Evolutionary conservation across 345 rosid species (phyloP).

Genomic region (Salix viminalis): DNA sequence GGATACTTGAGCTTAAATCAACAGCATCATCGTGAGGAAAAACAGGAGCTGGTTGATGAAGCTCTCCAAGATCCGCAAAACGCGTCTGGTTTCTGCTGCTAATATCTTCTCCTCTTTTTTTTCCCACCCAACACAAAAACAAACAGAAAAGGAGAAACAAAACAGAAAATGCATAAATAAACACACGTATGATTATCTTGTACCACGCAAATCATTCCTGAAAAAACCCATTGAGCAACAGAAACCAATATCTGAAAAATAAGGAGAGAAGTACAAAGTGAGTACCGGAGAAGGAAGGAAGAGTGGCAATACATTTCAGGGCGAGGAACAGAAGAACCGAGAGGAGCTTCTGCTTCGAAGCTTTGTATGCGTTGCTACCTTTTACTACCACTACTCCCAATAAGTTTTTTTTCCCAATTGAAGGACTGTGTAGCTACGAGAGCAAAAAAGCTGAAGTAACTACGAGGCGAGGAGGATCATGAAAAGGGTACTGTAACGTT

Average conservation of each 20-base stretch:
- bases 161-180: not conserved
- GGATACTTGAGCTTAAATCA: slow-evolving; percentile 74
- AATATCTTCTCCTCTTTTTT: slow-evolving; percentile 41
- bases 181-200: not conserved
- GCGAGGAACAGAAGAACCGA: slow-evolving; percentile 21
- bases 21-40: slow-evolving; percentile 66
- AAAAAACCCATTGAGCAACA: not conserved
- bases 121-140: not conserved
- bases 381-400: not conserved
- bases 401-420: not conserved
- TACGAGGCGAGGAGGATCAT: no score
- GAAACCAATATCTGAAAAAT: not conserved
- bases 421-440: not conserved
- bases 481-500: not conserved
- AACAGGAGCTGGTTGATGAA: slow-evolving; percentile 53
- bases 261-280: not conserved
- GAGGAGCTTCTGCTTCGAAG: slow-evolving; percentile 47
- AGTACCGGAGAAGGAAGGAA: slow-evolving; percentile 66
- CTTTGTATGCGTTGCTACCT: slow-evolving; percentile 37
- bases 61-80: slow-evolving; percentile 66
- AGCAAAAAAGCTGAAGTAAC: no score
- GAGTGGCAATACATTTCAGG: slow-evolving; percentile 62
- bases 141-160: slow-evolving; percentile 1
- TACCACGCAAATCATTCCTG: not conserved
- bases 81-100: slow-evolving; percentile 35